Evolutionary conservation across 2,329 filamentous ascomycete species (phyloP), one percentile per base, ranked within the genome.

Genomic region (Claviceps arundinis): DNA sequence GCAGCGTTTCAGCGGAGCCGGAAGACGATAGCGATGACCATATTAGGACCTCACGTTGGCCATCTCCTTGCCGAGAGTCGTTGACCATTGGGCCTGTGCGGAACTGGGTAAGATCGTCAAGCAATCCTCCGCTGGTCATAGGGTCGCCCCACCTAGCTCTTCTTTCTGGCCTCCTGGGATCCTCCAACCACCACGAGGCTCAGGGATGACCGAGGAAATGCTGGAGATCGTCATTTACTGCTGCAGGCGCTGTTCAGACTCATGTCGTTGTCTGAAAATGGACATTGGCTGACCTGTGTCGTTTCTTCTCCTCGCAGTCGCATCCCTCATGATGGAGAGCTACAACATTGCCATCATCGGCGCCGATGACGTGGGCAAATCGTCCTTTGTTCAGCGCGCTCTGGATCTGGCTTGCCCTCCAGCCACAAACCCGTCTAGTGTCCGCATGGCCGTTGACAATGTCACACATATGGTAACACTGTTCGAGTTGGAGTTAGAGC

Each of bases 261-360:
- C 30, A 37, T n/a, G 45, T 48, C 43, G 30, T 30, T 34, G 50
- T 52, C 50, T 46, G 42, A 14, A 38, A 50, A 50, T 37, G 37
- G 38, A 48, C 37, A 52, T 47, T 22, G 19, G 52, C 52, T 56
- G 51, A 56, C 51, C 30, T 14, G 34, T 41, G 17, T 37, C 37
- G n/a, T 16, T 47, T 38, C 53, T 50, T 52, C 40, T 43, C 55
- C 55, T 50, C 50, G 42, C 59, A 64, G 67, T 58, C 63, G 47
- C 62, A 60, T 50, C 56, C 60, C 57, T 62, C 61, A 62, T 59
- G 54, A 81, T 82, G 78, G 77, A 81, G 56, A 70, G 73, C 58
- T 75, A 82, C 61, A 82, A 81, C 62, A 80, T 86, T 58, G 80
- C 80, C 60, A 73, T 85, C 55, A 80, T 86, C 63, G 82, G 82